Evolutionary conservation across 73 alveolate genomes (phyloP), one percentile per base, ranked within the genome.

Genomic region (Paramecium tetraurelia): DNA sequence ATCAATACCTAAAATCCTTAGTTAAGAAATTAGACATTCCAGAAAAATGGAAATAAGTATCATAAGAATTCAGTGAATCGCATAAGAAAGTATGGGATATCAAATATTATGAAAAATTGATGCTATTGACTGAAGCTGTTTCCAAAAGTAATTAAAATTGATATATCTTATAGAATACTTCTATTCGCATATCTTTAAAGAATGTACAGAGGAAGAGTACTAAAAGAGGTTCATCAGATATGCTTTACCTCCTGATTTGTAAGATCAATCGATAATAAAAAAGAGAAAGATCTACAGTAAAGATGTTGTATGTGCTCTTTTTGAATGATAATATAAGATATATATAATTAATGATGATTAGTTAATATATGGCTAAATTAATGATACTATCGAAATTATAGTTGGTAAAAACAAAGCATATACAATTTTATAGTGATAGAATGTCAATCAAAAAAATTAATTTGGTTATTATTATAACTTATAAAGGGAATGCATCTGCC

Each of bases 101-200:
- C 38, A 80, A 80, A 80, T 80, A 80, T 44, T 80, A 41, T 22
- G 90, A 80, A 22, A 80, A 46, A 80, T 80, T 80, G 24, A 20
- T 20, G 71, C 48, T 80, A 80, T 35, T 80, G n/a, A 21, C 57
- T 12, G 76, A 80, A 31, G 0, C 50, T 24, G 46, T 80, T 3
- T 80, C 90, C 3, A 80, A 80, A 80, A 80, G 90, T 80, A 80
- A 16, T 18, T 14, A 80, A n/a, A 3, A 29, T 29, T 75, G 2
- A 4, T 80, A 20, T 20, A 14, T 44, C 20, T 7, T 18, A 16
- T 53, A 80, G 90, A 80, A 24, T 44, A 80, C 31, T 44, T 80
- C 27, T 80, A 31, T 48, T 31, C 9, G 14, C 36, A 80, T 7
- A 41, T 48, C 11, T 12, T 24, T 43, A 48, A 48, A 22, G 70